Percentiles rank a stretch among this genome's conserved stretches.
Conservation (phyloP, 2,329 filamentous ascomycete genomes). For the Penicillium brevicompactum region DNA sequence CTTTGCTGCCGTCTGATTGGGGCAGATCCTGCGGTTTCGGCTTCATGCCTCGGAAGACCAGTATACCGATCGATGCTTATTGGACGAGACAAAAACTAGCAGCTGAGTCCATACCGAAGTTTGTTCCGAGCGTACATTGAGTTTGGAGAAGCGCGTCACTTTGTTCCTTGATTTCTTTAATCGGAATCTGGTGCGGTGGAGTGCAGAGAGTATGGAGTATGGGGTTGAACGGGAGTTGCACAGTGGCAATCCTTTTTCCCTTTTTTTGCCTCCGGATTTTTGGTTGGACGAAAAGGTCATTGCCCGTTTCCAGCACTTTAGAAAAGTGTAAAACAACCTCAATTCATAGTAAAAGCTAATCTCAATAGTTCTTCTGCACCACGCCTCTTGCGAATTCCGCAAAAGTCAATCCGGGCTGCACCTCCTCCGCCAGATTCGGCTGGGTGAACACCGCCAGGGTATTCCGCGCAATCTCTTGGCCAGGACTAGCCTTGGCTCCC, state of each 20-base stretch:
- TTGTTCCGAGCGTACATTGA: neutral
- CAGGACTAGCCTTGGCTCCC: constrained; percentile 62
- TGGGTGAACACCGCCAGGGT: constrained; percentile 97
- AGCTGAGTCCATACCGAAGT: neutral
- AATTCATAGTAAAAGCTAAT: neutral
- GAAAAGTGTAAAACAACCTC: neutral
- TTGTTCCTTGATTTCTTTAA: neutral
- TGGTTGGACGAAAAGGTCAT: neutral
- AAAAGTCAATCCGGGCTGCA: constrained; percentile 74
- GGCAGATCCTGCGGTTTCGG: neutral
- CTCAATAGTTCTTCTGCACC: constrained; percentile 66
- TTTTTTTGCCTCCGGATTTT: neutral
- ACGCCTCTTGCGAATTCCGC: constrained; percentile 76
- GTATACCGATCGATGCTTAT: neutral
- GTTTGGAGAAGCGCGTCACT: neutral
- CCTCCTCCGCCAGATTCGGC: constrained; percentile 77
- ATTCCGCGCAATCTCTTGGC: constrained; percentile 68
- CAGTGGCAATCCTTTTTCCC: neutral
- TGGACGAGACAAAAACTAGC: neutral
- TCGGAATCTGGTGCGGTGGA: neutral
- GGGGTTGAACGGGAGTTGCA: neutral
- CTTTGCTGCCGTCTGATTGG: neutral
- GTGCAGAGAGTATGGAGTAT: neutral
- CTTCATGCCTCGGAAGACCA: neutral
- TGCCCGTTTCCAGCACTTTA: too few species aligned